phyloP scores from a whole-genome alignment of 2,329 filamentous ascomycete genomes.

The Neonectria faginata region DNA sequence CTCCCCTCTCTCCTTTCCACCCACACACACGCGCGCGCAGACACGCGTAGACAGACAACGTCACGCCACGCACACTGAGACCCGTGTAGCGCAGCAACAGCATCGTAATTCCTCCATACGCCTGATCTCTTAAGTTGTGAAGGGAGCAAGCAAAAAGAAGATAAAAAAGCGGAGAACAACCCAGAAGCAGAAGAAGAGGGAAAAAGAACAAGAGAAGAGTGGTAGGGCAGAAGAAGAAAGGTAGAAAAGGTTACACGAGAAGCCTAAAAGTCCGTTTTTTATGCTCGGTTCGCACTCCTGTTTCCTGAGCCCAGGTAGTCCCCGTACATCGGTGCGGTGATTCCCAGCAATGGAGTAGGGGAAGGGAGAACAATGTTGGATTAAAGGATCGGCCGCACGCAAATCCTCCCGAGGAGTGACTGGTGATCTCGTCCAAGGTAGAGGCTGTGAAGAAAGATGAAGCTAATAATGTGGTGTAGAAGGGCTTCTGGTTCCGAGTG shows the following conservation, averaged over 20 bases:
- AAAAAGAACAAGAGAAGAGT: conserved; percentile 31
- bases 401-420: conserved; percentile 25
- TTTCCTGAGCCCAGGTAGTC: conserved; percentile 11
- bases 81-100: conserved; percentile 17
- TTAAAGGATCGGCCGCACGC: conserved; percentile 31
- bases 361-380: conserved; percentile 20
- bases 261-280: conserved; percentile 40
- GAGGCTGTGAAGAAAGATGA: conserved; percentile 19
- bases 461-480: conserved; percentile 19
- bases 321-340: conserved; percentile 16
- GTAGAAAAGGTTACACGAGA: conserved; percentile 42
- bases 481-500: conserved; percentile 6
- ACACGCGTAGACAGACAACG: conserved; percentile 14
- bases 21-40: conserved; percentile 6
- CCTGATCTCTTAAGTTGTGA: conserved; percentile 26
- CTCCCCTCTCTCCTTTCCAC: conserved; percentile 16
- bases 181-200: conserved; percentile 27
- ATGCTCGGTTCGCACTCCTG: conserved; percentile 16
- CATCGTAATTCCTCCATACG: conserved; percentile 30
- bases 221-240: conserved; percentile 30
- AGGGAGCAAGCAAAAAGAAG: conserved; percentile 29
- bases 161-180: conserved; percentile 23
- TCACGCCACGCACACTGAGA: conserved; percentile 9
- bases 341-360: conserved; percentile 1
- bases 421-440: conserved; percentile 7